Evolutionary conservation across 148 eudicot species (phyloP).

Genomic region (Nyssa sinensis): DNA sequence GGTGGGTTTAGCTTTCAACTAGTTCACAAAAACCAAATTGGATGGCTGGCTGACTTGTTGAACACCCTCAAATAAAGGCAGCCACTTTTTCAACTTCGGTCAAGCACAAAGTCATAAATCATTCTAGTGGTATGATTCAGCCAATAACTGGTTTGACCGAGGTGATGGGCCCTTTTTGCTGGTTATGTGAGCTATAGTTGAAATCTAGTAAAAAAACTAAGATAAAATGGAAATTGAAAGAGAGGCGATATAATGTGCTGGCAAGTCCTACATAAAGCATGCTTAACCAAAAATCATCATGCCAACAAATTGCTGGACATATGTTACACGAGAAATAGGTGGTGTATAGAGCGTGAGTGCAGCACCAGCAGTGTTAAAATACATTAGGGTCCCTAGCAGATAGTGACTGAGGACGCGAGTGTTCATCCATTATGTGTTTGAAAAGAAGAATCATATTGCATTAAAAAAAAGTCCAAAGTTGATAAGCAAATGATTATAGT

Average conservation of each 20-base stretch:
- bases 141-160: background rate
- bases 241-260: background rate
- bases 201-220: background rate
- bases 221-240: background rate
- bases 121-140: too few species aligned
- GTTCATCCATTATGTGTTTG: background rate
- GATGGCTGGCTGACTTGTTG: too few species aligned
- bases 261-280: background rate
- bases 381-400: background rate
- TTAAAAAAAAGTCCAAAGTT: too few species aligned
- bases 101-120: too few species aligned
- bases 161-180: background rate
- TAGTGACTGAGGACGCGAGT: too few species aligned
- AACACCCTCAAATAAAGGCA: too few species aligned
- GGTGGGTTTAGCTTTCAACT: background rate
- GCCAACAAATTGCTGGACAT: background rate
- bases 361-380: background rate
- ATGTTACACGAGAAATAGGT: background rate
- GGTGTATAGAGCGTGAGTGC: background rate
- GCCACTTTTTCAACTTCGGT: too few species aligned
- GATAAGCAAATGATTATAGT: too few species aligned
- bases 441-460: too few species aligned
- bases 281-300: too few species aligned
- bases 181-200: too few species aligned
- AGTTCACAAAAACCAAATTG: background rate